phyloP scores from a whole-genome alignment of 2,329 filamentous ascomycete species.

The Byssoonygena ceratinophila region DNA sequence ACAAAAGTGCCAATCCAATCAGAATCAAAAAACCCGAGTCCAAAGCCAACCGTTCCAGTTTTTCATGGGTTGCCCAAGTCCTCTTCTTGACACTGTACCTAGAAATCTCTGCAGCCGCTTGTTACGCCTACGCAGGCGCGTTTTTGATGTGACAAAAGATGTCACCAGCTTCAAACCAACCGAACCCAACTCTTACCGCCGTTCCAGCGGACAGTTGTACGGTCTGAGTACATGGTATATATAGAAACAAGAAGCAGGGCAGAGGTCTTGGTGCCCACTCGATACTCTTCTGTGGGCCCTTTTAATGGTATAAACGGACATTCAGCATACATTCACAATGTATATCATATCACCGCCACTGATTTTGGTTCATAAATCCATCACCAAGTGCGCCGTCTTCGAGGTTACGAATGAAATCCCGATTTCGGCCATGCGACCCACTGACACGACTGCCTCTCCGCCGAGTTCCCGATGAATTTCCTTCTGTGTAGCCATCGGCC shows the following conservation, averaged over 20 bases:
- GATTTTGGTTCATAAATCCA: slow-evolving; percentile 64
- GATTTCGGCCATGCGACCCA: slow-evolving; percentile 38
- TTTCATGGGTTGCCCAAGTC: background rate
- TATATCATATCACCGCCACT: slow-evolving; percentile 50
- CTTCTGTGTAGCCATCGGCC: slow-evolving; percentile 65
- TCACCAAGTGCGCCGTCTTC: slow-evolving; percentile 93
- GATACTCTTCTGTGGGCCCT: background rate
- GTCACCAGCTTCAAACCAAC: background rate
- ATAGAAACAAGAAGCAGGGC: slow-evolving; percentile 2
- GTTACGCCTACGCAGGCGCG: background rate
- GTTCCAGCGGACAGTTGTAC: background rate
- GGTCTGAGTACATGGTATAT: slow-evolving; percentile 4
- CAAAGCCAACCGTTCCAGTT: background rate
- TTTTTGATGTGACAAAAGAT: background rate
- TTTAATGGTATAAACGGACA: background rate
- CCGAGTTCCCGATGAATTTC: slow-evolving; percentile 50
- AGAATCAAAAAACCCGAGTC: slow-evolving; percentile 2
- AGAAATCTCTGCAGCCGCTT: background rate
- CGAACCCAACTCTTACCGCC: background rate
- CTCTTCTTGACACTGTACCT: background rate
- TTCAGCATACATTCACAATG: background rate
- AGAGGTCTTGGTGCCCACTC: background rate
- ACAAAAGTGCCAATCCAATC: slow-evolving; percentile 4
- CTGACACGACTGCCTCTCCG: slow-evolving; percentile 63
- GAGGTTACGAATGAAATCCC: slow-evolving; percentile 88